These are phyloP conservation scores for Plenodomus lindquistii DNA, from an alignment of 2,329 filamentous ascomycete genomes.

Conservation along the genomic window DNA sequence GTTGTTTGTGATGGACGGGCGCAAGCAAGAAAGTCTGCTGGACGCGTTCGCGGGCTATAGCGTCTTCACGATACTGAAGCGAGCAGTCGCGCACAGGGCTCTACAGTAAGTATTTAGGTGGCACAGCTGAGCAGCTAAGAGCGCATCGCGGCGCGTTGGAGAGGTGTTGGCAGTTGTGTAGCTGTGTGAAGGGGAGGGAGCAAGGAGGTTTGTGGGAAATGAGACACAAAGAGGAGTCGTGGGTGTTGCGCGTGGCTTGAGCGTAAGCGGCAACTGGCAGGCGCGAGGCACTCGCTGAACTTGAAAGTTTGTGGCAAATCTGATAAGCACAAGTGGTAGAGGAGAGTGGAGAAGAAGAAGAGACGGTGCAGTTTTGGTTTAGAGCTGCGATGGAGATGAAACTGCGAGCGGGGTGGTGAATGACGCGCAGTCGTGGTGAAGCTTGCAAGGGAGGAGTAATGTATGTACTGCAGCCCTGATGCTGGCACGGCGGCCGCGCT, in stretches of 20 bases:
- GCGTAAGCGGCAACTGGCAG: conserved; percentile 9
- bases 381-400: background rate
- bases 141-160: conserved; percentile 9
- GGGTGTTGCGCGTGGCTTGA: conserved; percentile 9
- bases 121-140: conserved; percentile 4
- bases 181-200: conserved; percentile 1
- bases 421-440: conserved; percentile 1
- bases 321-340: background rate
- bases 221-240: conserved; percentile 16
- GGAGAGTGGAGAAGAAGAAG: background rate
- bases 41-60: conserved; percentile 17
- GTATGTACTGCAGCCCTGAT: conserved; percentile 14
- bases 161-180: background rate
- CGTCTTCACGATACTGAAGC: background rate
- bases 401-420: background rate
- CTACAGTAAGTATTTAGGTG: conserved; percentile 1
- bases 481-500: conserved; percentile 5
- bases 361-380: background rate
- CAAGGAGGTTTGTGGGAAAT: conserved; percentile 12
- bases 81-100: background rate
- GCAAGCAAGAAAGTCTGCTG: conserved; percentile 10
- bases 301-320: background rate
- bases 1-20: conserved; percentile 6
- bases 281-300: background rate
- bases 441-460: conserved; percentile 16